These are phyloP conservation scores for Daldinia grandis DNA, from an alignment of 495 filamentous ascomycete species.

Conservation along the genomic window DNA sequence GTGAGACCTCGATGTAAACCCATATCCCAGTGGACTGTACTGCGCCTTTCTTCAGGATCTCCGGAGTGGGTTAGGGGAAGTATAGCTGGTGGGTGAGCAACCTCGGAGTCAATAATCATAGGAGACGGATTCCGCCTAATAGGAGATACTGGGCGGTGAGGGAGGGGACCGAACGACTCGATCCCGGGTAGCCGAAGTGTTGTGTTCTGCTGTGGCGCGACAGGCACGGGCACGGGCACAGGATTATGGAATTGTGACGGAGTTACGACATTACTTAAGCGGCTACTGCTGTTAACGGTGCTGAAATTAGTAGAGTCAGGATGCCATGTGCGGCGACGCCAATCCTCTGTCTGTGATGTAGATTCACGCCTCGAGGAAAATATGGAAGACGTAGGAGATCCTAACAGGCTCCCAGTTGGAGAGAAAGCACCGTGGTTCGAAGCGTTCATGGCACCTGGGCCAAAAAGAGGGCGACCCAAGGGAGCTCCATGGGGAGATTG, in stretches of 20 bases:
- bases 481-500: slow-evolving; percentile 67
- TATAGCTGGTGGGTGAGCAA: slow-evolving; percentile 52
- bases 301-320: slow-evolving; percentile 71
- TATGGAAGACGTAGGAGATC: slow-evolving; percentile 75
- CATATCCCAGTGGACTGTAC: slow-evolving; percentile 76
- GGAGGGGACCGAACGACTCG: slow-evolving; percentile 84
- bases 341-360: slow-evolving; percentile 68
- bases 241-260: slow-evolving; percentile 66
- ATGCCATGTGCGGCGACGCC: slow-evolving; percentile 89
- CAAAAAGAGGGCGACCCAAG: slow-evolving; percentile 67
- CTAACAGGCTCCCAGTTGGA: slow-evolving; percentile 63
- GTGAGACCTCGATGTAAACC: slow-evolving; percentile 77
- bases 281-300: slow-evolving; percentile 46
- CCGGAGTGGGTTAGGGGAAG: slow-evolving; percentile 57
- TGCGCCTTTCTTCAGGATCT: slow-evolving; percentile 65
- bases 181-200: slow-evolving; percentile 81
- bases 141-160: slow-evolving; percentile 64
- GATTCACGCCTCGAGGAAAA: slow-evolving; percentile 73
- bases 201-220: slow-evolving; percentile 48
- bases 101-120: slow-evolving; percentile 69
- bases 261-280: slow-evolving; percentile 61
- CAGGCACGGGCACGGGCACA: slow-evolving; percentile 62
- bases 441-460: slow-evolving; percentile 57
- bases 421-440: slow-evolving; percentile 66
- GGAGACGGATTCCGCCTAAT: slow-evolving; percentile 70